These are phyloP conservation scores for Anisodus acutangulus DNA, from an alignment of 257 asterid genomes.

Conservation along the genomic window DNA sequence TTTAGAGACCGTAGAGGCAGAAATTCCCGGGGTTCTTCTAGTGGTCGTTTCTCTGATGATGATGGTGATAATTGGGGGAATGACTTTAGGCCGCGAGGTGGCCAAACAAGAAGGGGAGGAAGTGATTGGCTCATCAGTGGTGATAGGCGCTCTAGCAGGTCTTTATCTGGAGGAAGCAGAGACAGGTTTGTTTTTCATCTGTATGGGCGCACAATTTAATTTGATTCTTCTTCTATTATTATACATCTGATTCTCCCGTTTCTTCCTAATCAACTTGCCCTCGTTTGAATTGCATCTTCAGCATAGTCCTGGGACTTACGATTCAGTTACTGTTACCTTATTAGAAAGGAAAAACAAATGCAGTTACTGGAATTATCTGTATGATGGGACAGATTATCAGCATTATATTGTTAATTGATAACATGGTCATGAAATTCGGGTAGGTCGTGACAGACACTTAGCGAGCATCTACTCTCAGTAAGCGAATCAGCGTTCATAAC, in stretches of 20 bases:
- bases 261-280: constrained; percentile 13
- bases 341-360: background rate
- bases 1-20: constrained; percentile 61
- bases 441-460: background rate
- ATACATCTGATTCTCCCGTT: background rate
- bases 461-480: background rate
- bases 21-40: constrained; percentile 63
- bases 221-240: background rate
- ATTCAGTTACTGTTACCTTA: background rate
- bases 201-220: background rate
- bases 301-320: background rate
- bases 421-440: background rate
- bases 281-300: background rate
- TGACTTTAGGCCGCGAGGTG: constrained; percentile 51
- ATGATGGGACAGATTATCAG: constrained; percentile 14
- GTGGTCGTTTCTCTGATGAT: constrained; percentile 45
- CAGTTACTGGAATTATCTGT: constrained; percentile 6
- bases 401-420: background rate
- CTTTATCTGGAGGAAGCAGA: constrained; percentile 68
- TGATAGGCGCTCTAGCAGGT: constrained; percentile 55
- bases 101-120: constrained; percentile 56
- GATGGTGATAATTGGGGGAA: constrained; percentile 45
- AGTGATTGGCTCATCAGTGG: constrained; percentile 82
- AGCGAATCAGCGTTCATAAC: constrained; percentile 6
- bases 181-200: constrained; percentile 51